phyloP scores from a whole-genome alignment of 1,139 yeast species.

The Saccharomyces hybrid region DNA sequence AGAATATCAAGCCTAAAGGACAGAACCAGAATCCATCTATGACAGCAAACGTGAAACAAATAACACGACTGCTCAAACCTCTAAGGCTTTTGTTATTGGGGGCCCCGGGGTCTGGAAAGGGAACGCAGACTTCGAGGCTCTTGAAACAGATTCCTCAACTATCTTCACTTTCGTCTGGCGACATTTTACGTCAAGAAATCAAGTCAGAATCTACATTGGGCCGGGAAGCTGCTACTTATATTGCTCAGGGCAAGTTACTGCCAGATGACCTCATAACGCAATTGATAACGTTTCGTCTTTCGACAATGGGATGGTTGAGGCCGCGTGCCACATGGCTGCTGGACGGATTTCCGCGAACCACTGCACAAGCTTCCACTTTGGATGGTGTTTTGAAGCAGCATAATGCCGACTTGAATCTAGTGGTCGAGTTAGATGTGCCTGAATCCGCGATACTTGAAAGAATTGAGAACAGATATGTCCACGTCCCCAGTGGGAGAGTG shows the following conservation, averaged over 20 bases:
- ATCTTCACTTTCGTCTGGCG: slow-evolving; percentile 72
- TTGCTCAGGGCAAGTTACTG: slow-evolving; percentile 56
- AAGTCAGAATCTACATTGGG: slow-evolving; percentile 52
- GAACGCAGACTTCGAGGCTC: slow-evolving; percentile 70
- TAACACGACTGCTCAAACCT: slow-evolving; percentile 33
- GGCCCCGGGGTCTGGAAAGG: slow-evolving; percentile 94
- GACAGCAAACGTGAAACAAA: neutral
- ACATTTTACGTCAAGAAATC: slow-evolving; percentile 65
- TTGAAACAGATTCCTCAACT: slow-evolving; percentile 44
- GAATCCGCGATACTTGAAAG: slow-evolving; percentile 69
- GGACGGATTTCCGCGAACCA: slow-evolving; percentile 88
- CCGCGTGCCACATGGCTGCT: slow-evolving; percentile 55
- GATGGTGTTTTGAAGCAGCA: slow-evolving; percentile 39
- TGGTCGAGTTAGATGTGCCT: slow-evolving; percentile 82
- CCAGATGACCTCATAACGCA: slow-evolving; percentile 68
- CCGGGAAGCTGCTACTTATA: slow-evolving; percentile 45
- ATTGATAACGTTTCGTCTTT: slow-evolving; percentile 48
- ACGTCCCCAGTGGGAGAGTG: slow-evolving; percentile 73
- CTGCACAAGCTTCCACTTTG: slow-evolving; percentile 58
- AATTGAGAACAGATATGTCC: slow-evolving; percentile 81
- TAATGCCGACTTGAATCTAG: slow-evolving; percentile 52
- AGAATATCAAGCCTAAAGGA: neutral
- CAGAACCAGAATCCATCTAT: neutral
- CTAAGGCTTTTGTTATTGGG: slow-evolving; percentile 68
- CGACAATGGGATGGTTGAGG: slow-evolving; percentile 40